These are phyloP conservation scores for Rutstroemia sp. DNA, from an alignment of 2,329 filamentous ascomycete genomes.

Conservation along the genomic window DNA sequence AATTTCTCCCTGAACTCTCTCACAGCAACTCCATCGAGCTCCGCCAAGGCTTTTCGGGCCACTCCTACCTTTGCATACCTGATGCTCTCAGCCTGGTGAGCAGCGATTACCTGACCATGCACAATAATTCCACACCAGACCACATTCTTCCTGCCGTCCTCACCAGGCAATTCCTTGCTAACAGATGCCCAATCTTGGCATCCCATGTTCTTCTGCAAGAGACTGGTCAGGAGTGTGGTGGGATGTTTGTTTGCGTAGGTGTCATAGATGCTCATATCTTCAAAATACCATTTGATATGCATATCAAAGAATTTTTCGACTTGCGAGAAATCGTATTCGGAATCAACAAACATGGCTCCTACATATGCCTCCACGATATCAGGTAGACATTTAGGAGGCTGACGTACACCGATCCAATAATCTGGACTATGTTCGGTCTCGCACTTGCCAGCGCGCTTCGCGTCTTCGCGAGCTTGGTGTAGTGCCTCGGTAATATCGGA, in stretches of 20 bases:
- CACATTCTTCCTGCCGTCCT: constrained; percentile 35
- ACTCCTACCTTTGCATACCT: constrained; percentile 67
- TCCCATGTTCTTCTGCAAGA: constrained; percentile 55
- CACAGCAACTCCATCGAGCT: constrained; percentile 37
- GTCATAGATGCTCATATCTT: constrained; percentile 82
- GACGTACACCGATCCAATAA: constrained; percentile 60
- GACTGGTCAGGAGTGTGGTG: constrained; percentile 61
- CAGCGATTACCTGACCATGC: constrained; percentile 61
- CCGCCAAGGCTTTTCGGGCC: constrained; percentile 49
- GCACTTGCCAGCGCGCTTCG: constrained; percentile 29
- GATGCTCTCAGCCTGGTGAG: constrained; percentile 53
- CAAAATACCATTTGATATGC: constrained; percentile 71
- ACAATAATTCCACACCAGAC: constrained; percentile 70
- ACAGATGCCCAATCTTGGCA: constrained; percentile 52
- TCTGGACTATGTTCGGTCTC: constrained; percentile 43
- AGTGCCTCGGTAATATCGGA: constrained; percentile 49
- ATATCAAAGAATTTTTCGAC: constrained; percentile 72
- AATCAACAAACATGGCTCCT: constrained; percentile 88
- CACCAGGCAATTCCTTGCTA: constrained; percentile 35
- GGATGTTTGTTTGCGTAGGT: constrained; percentile 82
- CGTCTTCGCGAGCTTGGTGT: constrained; percentile 31
- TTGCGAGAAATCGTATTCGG: constrained; percentile 64
- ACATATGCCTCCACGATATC: constrained; percentile 87
- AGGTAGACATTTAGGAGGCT: constrained; percentile 68
- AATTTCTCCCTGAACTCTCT: constrained; percentile 54